phyloP scores from a whole-genome alignment of 371 early-diverging fungal species.

The Rhizopus stolonifer region DNA sequence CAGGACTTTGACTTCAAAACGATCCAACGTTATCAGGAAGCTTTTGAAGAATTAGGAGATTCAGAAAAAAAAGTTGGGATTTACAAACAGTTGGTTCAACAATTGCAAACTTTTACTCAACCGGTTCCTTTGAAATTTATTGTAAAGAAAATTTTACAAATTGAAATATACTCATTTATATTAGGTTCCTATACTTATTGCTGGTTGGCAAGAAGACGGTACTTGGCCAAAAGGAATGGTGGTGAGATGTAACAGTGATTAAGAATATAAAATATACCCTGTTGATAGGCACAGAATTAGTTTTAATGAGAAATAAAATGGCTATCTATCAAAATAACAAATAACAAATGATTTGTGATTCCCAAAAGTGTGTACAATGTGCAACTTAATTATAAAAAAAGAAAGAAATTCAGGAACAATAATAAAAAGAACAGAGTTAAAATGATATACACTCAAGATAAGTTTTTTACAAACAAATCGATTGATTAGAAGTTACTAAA shows the following conservation, averaged over 20 bases:
- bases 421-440: too few relatives aligned
- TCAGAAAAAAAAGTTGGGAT: conserved; percentile 2
- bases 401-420: too few relatives aligned
- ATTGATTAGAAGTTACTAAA: too few relatives aligned
- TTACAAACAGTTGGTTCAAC: conserved; percentile 16
- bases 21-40: background rate
- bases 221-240: conserved; percentile 44
- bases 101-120: conserved; percentile 9
- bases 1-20: background rate
- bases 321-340: too few relatives aligned
- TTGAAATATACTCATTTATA: background rate
- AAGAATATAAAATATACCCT: background rate
- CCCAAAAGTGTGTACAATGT: too few relatives aligned
- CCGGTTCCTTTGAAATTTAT: conserved; percentile 20
- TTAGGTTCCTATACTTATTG: conserved; percentile 34
- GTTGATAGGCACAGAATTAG: too few relatives aligned
- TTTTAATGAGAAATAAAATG: too few relatives aligned
- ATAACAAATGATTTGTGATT: too few relatives aligned
- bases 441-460: too few relatives aligned
- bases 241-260: conserved; percentile 21
- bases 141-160: conserved; percentile 13
- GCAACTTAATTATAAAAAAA: too few relatives aligned
- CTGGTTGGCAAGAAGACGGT: conserved; percentile 43
- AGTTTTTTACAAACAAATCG: too few relatives aligned
- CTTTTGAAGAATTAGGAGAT: background rate